These are phyloP conservation scores for Pythium dissimile DNA, from an alignment of 352 stramenopile species.

Conservation along the genomic window DNA sequence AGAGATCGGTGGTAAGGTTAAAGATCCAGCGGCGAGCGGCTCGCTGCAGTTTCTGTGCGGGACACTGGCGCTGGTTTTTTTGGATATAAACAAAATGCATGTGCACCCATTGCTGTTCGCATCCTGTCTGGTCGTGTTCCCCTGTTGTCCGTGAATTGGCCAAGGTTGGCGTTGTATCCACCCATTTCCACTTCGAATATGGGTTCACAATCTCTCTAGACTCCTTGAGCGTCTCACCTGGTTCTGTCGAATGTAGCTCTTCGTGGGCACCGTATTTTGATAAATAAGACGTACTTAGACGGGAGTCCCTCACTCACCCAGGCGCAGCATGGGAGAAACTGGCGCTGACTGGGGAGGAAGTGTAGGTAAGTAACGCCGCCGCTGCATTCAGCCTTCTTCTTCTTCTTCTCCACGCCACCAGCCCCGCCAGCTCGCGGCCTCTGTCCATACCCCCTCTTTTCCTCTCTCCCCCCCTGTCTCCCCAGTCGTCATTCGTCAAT, in stretches of 20 bases:
- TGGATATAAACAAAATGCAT: constrained; percentile 29
- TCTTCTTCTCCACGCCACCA: neutral
- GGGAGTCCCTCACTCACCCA: neutral
- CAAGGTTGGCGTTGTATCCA: constrained; percentile 1
- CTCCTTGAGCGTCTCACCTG: neutral
- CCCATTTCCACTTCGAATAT: constrained; percentile 14
- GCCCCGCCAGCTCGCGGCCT: neutral
- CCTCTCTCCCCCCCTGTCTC: neutral
- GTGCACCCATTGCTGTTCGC: constrained; percentile 1
- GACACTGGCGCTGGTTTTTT: constrained; percentile 11
- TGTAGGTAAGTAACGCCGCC: constrained; percentile 10
- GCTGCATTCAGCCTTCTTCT: neutral
- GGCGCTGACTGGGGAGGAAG: constrained; percentile 19
- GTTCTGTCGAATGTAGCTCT: neutral
- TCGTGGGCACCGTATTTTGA: constrained; percentile 5
- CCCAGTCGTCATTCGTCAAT: neutral
- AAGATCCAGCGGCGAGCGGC: neutral
- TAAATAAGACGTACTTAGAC: constrained; percentile 15
- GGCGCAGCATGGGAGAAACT: constrained; percentile 12
- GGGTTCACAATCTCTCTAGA: constrained; percentile 6
- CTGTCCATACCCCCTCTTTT: neutral
- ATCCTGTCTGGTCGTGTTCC: neutral
- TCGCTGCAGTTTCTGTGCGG: neutral
- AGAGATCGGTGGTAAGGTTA: neutral
- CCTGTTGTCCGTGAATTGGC: no score